Conservation (phyloP, 768 basidiomycete genomes). For the Amanita exitialis region DNA sequence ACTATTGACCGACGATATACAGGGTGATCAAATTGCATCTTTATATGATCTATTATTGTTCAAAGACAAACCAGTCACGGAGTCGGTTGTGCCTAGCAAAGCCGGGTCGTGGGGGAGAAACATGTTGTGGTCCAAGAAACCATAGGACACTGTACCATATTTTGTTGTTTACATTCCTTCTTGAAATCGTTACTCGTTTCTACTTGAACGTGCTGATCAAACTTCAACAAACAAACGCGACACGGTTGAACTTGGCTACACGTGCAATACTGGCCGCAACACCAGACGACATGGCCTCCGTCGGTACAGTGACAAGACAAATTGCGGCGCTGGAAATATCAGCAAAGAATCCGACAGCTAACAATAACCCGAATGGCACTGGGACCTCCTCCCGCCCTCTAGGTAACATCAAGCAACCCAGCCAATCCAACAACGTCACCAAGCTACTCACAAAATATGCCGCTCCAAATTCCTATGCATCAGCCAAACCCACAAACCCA, state of each 20-base stretch:
- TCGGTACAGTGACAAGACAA: slow-evolving; percentile 57
- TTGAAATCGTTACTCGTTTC: neutral
- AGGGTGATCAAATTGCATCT: slow-evolving; percentile 94
- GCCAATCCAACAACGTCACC: slow-evolving; percentile 44
- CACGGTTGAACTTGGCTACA: neutral
- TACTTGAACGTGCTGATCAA: neutral
- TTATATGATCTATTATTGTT: slow-evolving; percentile 78
- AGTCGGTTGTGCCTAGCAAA: slow-evolving; percentile 1
- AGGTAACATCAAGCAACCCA: slow-evolving; percentile 40
- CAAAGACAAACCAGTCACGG: slow-evolving; percentile 46
- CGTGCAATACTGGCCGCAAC: neutral
- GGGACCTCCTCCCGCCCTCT: slow-evolving; percentile 18
- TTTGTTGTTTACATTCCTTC: neutral
- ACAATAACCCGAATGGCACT: slow-evolving; percentile 21
- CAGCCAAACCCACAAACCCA: slow-evolving; percentile 25
- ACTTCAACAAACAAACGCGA: slow-evolving; percentile 1
- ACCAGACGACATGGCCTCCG: slow-evolving; percentile 23
- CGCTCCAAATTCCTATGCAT: slow-evolving; percentile 43
- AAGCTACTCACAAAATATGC: slow-evolving; percentile 72
- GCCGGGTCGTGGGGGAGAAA: neutral
- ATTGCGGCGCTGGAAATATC: slow-evolving; percentile 58
- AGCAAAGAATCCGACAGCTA: slow-evolving; percentile 26
- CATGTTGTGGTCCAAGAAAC: slow-evolving; percentile 1
- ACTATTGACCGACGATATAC: slow-evolving; percentile 5
- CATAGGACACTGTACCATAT: neutral